Percentiles rank a stretch among this genome's conserved stretches.
Evolutionary conservation across 176 grass and related monocot species (phyloP).

Genomic region (Panicum miliaceum): DNA sequence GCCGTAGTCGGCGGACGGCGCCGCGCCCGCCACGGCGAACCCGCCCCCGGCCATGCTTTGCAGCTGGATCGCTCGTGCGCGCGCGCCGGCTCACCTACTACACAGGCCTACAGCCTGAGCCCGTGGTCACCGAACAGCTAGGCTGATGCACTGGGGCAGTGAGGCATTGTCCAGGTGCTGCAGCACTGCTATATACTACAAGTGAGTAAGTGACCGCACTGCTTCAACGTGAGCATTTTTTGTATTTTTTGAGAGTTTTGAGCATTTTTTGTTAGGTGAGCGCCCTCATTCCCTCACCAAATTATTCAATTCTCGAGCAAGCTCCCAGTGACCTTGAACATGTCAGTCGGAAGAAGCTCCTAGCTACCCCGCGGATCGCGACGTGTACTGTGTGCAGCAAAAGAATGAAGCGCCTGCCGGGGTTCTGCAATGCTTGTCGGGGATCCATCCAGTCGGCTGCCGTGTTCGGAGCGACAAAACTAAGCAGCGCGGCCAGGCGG

Average conservation of each 20-base stretch:
- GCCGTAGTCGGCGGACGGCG: constrained; percentile 45
- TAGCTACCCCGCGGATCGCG: neutral
- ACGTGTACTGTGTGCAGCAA: neutral
- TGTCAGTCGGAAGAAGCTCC: neutral
- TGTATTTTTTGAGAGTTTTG: too few species aligned
- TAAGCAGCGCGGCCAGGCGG: neutral
- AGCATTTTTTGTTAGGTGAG: too few species aligned
- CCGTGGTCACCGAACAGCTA: neutral
- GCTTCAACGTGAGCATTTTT: neutral
- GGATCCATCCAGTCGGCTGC: neutral
- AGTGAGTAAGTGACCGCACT: neutral
- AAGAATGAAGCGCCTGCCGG: neutral
- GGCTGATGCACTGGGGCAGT: neutral
- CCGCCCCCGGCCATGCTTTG: constrained; percentile 46
- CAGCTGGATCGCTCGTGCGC: neutral
- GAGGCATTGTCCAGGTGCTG: neutral
- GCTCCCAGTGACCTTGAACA: neutral
- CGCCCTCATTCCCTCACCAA: neutral
- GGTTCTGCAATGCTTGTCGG: neutral
- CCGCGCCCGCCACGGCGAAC: neutral
- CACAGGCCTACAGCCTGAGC: neutral
- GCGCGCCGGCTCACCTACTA: neutral
- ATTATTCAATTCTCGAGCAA: neutral
- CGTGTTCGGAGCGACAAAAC: neutral
- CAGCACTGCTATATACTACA: neutral